A percentile compares a stretch with the other conserved stretches of the same genome.
phyloP scores from a whole-genome alignment of 306 rosid species.

The Cicer cuneatum region DNA sequence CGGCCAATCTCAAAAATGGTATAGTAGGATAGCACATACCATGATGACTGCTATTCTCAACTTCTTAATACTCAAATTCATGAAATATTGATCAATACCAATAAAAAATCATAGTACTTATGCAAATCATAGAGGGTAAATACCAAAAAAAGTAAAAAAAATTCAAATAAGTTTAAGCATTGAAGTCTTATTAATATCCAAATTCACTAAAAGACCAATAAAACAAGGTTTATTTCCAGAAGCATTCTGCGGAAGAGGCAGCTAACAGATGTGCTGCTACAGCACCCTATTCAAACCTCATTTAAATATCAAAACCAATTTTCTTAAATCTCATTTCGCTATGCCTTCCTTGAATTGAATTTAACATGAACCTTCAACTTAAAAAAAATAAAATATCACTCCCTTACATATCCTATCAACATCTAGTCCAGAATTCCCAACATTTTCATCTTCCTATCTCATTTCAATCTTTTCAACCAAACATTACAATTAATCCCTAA shows the following conservation, averaged over 20 bases:
- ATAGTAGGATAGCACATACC: neutral
- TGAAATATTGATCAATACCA: neutral
- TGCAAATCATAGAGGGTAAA: too few relatives aligned
- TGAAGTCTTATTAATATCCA: neutral
- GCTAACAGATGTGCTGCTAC: neutral
- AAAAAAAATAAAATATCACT: neutral
- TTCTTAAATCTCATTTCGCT: neutral
- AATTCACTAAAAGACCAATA: neutral
- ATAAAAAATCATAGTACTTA: neutral
- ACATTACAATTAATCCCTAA: neutral
- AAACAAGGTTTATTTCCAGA: neutral
- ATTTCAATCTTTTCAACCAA: slow-evolving; percentile 32
- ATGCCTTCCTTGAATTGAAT: slow-evolving; percentile 8
- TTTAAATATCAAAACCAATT: neutral
- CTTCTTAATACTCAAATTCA: neutral
- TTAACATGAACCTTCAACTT: slow-evolving; percentile 1
- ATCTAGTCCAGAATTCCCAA: slow-evolving; percentile 22
- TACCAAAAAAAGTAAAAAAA: too few relatives aligned
- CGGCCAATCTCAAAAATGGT: neutral
- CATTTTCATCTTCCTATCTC: neutral
- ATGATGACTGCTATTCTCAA: neutral
- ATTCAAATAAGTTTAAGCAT: too few relatives aligned
- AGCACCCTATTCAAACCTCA: neutral
- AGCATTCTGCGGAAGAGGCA: neutral
- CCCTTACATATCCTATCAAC: slow-evolving; percentile 8